Evolutionary conservation across 352 stramenopile genomes (phyloP), one percentile per base, ranked within the genome.

Genomic region (Phytophthora uliginosa): DNA sequence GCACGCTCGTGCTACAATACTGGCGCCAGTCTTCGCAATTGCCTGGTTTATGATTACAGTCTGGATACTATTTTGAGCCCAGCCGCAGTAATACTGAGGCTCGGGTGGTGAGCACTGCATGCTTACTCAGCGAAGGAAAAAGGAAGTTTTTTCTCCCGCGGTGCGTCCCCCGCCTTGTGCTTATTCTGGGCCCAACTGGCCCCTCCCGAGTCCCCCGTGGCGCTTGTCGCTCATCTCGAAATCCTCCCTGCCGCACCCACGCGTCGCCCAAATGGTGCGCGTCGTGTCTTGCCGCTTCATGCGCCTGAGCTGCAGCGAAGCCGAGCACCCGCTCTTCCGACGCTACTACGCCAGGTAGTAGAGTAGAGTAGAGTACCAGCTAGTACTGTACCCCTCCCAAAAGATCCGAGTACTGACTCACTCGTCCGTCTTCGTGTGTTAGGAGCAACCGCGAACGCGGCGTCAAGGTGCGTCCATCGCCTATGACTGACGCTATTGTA

Each of bases 281-380:
- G 59, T 70, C 2, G 59, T 52, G 2, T 62, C 53, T 2, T 74
- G 65, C 20, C 66, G 66, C n/a, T 78, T 69, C 38, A 31, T 79
- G 61, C 73, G 73, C 7, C 22, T 76, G 12, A 66, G 62, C 38
- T 79, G 73, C 54, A 67, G 51, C 17, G 62, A 76, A 40, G 67
- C 67, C 17, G 68, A 76, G 53, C 73, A 79, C 63, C 68, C 62
- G 40, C 73, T 79, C 58, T 79, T 79, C 59, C 73, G 62, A 1
- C 52, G 50, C 22, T 57, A 76, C 18, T 79, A 79, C 59, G 62
- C 73, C 36, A 73, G 73, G 73, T 79, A 71, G 17, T 8, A 8
- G 4, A 31, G 28, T 31, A 31, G 3, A 8, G 28, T 31, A 31
- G 3, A 31, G 28, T 31, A 31, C 28, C 4, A 31, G 28, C 28